Conservation (phyloP, 768 basidiomycete species). For the Lyophyllum semitale region DNA sequence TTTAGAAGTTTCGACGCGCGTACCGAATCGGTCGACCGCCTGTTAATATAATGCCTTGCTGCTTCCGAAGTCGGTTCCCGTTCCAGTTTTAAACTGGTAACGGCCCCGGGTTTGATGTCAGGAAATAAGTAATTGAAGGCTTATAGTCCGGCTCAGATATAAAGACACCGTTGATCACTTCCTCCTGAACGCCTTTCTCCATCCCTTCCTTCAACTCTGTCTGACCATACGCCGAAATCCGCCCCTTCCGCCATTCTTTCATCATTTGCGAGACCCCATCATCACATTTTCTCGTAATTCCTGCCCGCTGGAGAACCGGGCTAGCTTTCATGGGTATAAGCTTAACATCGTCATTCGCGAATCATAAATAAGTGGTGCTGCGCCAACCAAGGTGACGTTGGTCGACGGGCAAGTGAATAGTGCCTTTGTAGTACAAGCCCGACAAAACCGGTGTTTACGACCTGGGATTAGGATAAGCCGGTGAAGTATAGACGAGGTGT, state of each 20-base stretch:
- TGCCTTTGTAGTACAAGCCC: slow-evolving; percentile 45
- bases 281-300: slow-evolving; percentile 29
- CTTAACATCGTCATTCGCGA: slow-evolving; percentile 41
- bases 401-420: slow-evolving; percentile 47
- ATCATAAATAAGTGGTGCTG: slow-evolving; percentile 47
- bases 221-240: slow-evolving; percentile 42
- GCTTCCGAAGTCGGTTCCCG: too few species aligned
- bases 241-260: slow-evolving; percentile 37
- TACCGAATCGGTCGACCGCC: too few species aligned
- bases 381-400: slow-evolving; percentile 41
- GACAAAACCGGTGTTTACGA: slow-evolving; percentile 49
- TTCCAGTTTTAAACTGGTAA: too few species aligned
- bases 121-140: too few species aligned
- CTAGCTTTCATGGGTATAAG: slow-evolving; percentile 38
- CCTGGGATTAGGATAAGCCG: slow-evolving; percentile 17
- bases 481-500: neutral
- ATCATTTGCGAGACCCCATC: slow-evolving; percentile 40
- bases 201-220: slow-evolving; percentile 27
- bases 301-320: slow-evolving; percentile 38
- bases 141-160: slow-evolving; percentile 29
- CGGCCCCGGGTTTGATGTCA: too few species aligned
- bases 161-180: slow-evolving; percentile 47
- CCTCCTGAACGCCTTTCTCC: slow-evolving; percentile 43
- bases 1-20: too few species aligned
- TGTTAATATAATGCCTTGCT: too few species aligned